These are phyloP conservation scores for Kodamaea jinghongensis DNA, from an alignment of 805 yeast genomes.

Conservation along the genomic window DNA sequence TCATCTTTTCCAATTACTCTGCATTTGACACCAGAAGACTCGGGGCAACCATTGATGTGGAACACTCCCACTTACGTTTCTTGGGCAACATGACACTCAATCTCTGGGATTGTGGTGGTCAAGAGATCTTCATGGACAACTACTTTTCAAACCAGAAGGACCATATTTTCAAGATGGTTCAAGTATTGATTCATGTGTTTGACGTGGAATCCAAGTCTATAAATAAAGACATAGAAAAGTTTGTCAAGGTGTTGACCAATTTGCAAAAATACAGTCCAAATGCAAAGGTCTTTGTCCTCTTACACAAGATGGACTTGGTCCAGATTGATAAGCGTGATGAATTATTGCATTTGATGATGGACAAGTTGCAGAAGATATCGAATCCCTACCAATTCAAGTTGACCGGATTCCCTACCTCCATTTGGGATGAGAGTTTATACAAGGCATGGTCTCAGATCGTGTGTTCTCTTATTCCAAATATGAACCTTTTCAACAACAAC, in stretches of 20 bases:
- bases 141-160: slow-evolving; percentile 85
- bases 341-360: slow-evolving; percentile 80
- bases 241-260: slow-evolving; percentile 77
- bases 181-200: slow-evolving; percentile 91
- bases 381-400: slow-evolving; percentile 61
- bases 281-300: slow-evolving; percentile 85
- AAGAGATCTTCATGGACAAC: slow-evolving; percentile 93
- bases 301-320: slow-evolving; percentile 96
- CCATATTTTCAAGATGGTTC: slow-evolving; percentile 93
- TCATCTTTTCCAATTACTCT: slow-evolving; percentile 91
- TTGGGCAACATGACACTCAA: slow-evolving; percentile 93
- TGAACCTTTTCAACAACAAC: slow-evolving; percentile 73
- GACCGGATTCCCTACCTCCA: slow-evolving; percentile 89
- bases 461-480: slow-evolving; percentile 91
- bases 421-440: slow-evolving; percentile 95
- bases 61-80: slow-evolving; percentile 89
- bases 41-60: slow-evolving; percentile 98
- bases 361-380: slow-evolving; percentile 71
- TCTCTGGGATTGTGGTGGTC: slow-evolving; percentile 98
- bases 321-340: slow-evolving; percentile 83
- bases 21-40: slow-evolving; percentile 94
- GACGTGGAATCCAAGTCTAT: slow-evolving; percentile 93
- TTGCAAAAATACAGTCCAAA: slow-evolving; percentile 81
- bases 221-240: slow-evolving; percentile 89
- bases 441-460: slow-evolving; percentile 98